Percentiles rank a stretch among this genome's conserved stretches.
phyloP scores from a whole-genome alignment of 2,329 filamentous ascomycete species.

The Trichoderma sp. region DNA sequence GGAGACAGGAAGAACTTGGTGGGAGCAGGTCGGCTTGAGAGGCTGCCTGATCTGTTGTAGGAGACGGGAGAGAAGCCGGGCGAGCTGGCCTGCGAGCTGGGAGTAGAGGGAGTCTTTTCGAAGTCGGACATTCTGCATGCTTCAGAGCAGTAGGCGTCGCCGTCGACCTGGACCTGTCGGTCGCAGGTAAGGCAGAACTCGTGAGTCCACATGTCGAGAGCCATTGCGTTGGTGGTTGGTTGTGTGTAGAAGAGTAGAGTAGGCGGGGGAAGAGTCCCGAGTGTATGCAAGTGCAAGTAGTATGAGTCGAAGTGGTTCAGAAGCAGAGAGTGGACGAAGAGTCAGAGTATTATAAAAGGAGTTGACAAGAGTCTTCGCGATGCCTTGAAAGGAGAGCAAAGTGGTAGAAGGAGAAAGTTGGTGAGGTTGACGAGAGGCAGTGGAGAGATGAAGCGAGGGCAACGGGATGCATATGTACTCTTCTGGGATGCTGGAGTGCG shows the following conservation, averaged over 20 bases:
- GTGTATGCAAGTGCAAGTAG: slow-evolving; percentile 1
- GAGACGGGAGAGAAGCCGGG: slow-evolving; percentile 51
- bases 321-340: slow-evolving; percentile 20
- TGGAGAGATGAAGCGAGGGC: slow-evolving; percentile 24
- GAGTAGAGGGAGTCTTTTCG: slow-evolving; percentile 61
- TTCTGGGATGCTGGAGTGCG: not conserved
- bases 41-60: slow-evolving; percentile 48
- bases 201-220: slow-evolving; percentile 71
- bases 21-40: slow-evolving; percentile 23
- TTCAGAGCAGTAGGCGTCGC: slow-evolving; percentile 87
- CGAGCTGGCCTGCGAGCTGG: slow-evolving; percentile 58
- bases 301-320: slow-evolving; percentile 24
- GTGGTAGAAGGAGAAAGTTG: not conserved
- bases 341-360: slow-evolving; percentile 9
- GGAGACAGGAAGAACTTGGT: slow-evolving; percentile 67
- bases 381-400: not conserved
- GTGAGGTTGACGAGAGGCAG: slow-evolving; percentile 12
- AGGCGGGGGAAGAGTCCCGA: slow-evolving; percentile 9
- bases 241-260: not conserved
- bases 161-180: slow-evolving; percentile 69
- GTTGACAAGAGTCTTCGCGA: not conserved
- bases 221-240: slow-evolving; percentile 41
- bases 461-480: slow-evolving; percentile 27
- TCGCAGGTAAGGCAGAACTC: slow-evolving; percentile 95
- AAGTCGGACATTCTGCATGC: slow-evolving; percentile 85